Evolutionary conservation across 1,139 yeast genomes (phyloP).

Genomic region (Candida buenavistaensis): DNA sequence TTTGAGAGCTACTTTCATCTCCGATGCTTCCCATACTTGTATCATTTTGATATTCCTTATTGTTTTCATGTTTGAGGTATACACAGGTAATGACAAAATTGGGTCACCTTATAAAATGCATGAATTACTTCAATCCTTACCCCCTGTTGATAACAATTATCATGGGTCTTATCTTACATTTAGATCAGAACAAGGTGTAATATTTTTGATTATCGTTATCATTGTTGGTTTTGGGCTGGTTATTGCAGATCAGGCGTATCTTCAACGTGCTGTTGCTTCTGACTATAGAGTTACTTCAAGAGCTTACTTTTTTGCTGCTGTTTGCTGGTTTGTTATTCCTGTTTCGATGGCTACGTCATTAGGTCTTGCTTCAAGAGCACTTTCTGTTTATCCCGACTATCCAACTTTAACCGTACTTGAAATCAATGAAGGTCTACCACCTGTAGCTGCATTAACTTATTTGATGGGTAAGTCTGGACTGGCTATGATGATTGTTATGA

Average conservation of each 20-base stretch:
- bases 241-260: slow-evolving; percentile 66
- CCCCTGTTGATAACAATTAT: slow-evolving; percentile 43
- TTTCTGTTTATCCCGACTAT: slow-evolving; percentile 25
- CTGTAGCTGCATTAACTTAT: slow-evolving; percentile 42
- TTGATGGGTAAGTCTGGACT: slow-evolving; percentile 47
- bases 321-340: slow-evolving; percentile 46
- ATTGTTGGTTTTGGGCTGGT: slow-evolving; percentile 57
- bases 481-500: slow-evolving; percentile 41
- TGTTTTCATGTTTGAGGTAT: slow-evolving; percentile 42
- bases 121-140: slow-evolving; percentile 38
- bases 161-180: slow-evolving; percentile 51
- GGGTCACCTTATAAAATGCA: slow-evolving; percentile 50
- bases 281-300: slow-evolving; percentile 33
- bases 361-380: slow-evolving; percentile 40
- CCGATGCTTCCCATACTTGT: slow-evolving; percentile 48
- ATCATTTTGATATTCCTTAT: slow-evolving; percentile 38
- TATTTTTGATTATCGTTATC: slow-evolving; percentile 32
- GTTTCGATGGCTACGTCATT: slow-evolving; percentile 42
- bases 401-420: slow-evolving; percentile 24
- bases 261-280: slow-evolving; percentile 34
- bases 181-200: slow-evolving; percentile 41
- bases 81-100: slow-evolving; percentile 37
- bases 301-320: slow-evolving; percentile 45
- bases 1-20: slow-evolving; percentile 44
- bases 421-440: slow-evolving; percentile 39